These are phyloP conservation scores for Barnettozyma sucrosica DNA, from an alignment of 805 yeast species.

Conservation along the genomic window DNA sequence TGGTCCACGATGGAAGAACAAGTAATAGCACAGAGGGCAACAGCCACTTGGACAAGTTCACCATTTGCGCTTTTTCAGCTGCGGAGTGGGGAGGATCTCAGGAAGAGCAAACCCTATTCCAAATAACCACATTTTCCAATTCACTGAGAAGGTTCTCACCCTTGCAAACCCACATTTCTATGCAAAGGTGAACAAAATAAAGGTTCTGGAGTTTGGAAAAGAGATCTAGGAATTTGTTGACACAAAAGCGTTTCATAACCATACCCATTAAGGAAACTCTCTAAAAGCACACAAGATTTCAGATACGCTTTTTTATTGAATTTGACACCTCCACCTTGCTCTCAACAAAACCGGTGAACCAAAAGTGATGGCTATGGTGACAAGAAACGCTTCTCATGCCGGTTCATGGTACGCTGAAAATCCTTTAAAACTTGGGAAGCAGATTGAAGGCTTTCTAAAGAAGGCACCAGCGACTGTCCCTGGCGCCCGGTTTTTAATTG, in stretches of 20 bases:
- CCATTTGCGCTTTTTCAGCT: not conserved
- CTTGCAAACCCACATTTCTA: not conserved
- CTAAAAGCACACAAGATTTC: not conserved
- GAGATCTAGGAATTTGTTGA: not conserved
- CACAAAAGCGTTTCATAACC: constrained; percentile 1
- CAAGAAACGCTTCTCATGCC: constrained; percentile 54
- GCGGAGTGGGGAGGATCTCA: not conserved
- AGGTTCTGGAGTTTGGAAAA: not conserved
- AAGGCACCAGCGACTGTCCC: constrained; percentile 29
- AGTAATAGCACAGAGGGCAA: not conserved
- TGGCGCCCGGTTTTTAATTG: constrained; percentile 48
- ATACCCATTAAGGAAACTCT: not conserved
- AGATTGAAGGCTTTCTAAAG: constrained; percentile 44
- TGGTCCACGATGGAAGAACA: not conserved
- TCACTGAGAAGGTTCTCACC: not conserved
- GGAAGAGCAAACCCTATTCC: too few relatives aligned
- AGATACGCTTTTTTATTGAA: not conserved
- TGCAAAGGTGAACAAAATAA: not conserved
- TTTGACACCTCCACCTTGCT: not conserved
- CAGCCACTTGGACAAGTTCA: not conserved
- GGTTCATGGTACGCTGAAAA: constrained; percentile 81
- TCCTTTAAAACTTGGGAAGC: constrained; percentile 36
- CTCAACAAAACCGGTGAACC: not conserved
- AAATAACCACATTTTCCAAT: not conserved
- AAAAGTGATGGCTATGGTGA: not conserved